Evolutionary conservation across 345 rosid genomes (phyloP).

Genomic region (Rhodamnia argentea): DNA sequence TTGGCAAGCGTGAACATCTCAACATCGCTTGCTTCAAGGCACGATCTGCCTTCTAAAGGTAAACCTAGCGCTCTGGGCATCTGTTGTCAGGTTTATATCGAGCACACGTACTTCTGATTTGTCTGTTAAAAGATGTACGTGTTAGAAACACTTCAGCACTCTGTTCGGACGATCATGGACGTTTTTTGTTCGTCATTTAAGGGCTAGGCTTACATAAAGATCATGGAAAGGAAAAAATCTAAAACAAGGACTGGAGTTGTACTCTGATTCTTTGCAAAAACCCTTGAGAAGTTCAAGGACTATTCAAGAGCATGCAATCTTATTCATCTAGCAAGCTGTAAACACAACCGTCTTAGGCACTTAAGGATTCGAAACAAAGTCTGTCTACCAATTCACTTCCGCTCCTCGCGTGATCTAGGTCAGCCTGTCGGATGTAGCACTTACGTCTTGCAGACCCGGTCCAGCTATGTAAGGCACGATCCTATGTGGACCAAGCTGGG

Average conservation of each 20-base stretch:
- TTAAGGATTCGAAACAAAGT: not conserved
- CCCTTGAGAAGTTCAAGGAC: not conserved
- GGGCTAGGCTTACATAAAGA: not conserved
- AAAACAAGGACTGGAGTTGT: not conserved
- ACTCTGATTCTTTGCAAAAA: not conserved
- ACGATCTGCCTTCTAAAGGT: conserved; percentile 69
- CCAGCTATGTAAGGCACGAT: too few species aligned
- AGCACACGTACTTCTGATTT: not conserved
- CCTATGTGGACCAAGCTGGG: too few species aligned
- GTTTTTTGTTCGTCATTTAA: not conserved
- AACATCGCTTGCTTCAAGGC: conserved; percentile 72
- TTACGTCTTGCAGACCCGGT: too few species aligned
- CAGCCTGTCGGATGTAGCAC: not conserved
- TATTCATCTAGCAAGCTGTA: not conserved
- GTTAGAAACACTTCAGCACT: not conserved
- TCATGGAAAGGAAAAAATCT: not conserved
- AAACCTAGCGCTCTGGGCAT: conserved; percentile 2
- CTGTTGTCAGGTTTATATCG: not conserved
- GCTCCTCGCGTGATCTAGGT: not conserved
- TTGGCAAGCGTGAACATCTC: conserved; percentile 73
- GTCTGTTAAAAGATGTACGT: not conserved
- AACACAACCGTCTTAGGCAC: not conserved
- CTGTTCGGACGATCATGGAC: not conserved
- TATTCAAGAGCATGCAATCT: not conserved
- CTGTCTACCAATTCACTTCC: not conserved